Evolutionary conservation across 1,284 basidiomycete genomes (phyloP).

Genomic region (Omphalotus olearius): DNA sequence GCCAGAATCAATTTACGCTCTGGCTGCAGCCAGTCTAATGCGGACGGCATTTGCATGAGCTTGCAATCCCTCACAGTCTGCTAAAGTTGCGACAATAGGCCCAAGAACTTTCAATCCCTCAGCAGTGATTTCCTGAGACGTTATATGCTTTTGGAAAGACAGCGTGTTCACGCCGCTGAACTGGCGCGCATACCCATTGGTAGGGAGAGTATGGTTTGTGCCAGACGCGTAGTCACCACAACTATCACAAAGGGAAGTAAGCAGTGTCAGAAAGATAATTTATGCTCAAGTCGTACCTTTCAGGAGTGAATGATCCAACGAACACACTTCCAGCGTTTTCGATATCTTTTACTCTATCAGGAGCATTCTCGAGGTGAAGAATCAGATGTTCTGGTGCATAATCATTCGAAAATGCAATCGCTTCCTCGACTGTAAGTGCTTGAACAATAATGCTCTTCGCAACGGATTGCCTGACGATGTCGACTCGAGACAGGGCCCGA

Average conservation of each 20-base stretch:
- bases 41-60: constrained; percentile 91
- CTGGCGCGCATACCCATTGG: constrained; percentile 94
- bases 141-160: constrained; percentile 99
- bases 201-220: constrained; percentile 96
- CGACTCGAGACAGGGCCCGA: constrained; percentile 80
- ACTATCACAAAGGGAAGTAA: constrained; percentile 35
- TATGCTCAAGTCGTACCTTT: constrained; percentile 58
- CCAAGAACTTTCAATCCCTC: constrained; percentile 81
- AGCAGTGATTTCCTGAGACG: constrained; percentile 86
- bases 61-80: constrained; percentile 92
- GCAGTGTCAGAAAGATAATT: background rate
- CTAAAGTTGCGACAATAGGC: constrained; percentile 86
- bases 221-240: constrained; percentile 99
- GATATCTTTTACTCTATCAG: constrained; percentile 60
- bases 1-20: background rate
- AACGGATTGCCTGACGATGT: constrained; percentile 89
- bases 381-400: constrained; percentile 98
- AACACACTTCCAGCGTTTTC: constrained; percentile 97
- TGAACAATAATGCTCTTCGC: constrained; percentile 90
- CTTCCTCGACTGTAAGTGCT: constrained; percentile 65
- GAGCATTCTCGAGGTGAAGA: constrained; percentile 77
- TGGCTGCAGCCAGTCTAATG: constrained; percentile 46
- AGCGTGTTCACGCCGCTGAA: constrained; percentile 97
- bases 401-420: constrained; percentile 89
- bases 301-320: constrained; percentile 91